phyloP scores from a whole-genome alignment of 352 stramenopile species.

The Nothophytophthora sp. region DNA sequence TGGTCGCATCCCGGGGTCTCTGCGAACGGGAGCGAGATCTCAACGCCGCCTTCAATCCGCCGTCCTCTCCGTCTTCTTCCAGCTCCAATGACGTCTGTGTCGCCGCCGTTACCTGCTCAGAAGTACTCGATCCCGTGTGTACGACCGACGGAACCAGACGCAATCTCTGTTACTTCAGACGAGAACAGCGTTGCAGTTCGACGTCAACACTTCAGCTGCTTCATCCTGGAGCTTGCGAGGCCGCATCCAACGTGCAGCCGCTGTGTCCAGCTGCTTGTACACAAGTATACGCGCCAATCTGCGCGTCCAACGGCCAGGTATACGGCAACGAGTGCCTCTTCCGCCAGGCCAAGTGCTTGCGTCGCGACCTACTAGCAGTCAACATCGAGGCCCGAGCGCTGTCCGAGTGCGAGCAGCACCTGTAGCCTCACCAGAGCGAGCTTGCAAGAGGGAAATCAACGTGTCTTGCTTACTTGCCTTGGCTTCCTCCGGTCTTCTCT shows the following conservation, averaged over 20 bases:
- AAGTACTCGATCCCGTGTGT: conserved; percentile 53
- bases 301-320: conserved; percentile 45
- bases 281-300: conserved; percentile 42
- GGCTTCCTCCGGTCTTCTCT: conserved; percentile 5
- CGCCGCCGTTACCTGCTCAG: conserved; percentile 32
- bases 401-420: conserved; percentile 12
- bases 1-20: conserved; percentile 17
- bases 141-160: conserved; percentile 43
- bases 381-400: conserved; percentile 18
- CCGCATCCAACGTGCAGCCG: conserved; percentile 10
- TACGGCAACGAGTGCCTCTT: conserved; percentile 65
- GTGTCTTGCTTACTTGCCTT: conserved; percentile 15
- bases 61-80: not conserved
- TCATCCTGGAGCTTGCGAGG: conserved; percentile 27
- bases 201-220: conserved; percentile 23
- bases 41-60: conserved; percentile 34
- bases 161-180: conserved; percentile 45
- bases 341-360: conserved; percentile 44
- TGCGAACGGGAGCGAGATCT: conserved; percentile 28
- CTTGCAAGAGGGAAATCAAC: conserved; percentile 6
- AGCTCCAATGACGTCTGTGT: not conserved
- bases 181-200: conserved; percentile 29
- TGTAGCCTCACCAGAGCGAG: too few species aligned
- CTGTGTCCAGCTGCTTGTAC: conserved; percentile 40
- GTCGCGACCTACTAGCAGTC: conserved; percentile 15